Evolutionary conservation across 2,329 filamentous ascomycete genomes (phyloP).

Genomic region (Aspergillus tubingensis): DNA sequence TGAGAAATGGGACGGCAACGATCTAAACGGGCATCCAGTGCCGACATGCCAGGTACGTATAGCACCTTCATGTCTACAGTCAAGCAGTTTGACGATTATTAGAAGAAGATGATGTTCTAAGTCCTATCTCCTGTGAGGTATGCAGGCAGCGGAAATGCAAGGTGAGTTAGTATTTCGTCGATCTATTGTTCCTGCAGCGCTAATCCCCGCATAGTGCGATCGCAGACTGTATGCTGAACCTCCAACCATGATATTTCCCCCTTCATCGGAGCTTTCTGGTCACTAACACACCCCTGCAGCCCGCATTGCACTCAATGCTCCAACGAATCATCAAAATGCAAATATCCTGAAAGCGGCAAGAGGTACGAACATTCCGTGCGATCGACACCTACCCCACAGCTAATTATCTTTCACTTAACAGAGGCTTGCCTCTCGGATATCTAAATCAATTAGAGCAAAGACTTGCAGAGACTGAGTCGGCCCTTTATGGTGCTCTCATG

Average conservation of each 20-base stretch:
- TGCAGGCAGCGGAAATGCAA: slow-evolving; percentile 26
- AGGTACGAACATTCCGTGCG: slow-evolving; percentile 5
- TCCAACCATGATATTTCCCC: no score
- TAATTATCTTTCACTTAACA: neutral
- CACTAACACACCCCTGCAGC: slow-evolving; percentile 1
- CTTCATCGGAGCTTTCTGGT: no score
- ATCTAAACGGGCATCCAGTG: no score
- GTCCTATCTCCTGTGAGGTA: slow-evolving; percentile 21
- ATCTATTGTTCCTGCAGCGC: no score
- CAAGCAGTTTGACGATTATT: no score
- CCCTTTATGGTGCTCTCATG: slow-evolving; percentile 20
- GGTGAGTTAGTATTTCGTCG: neutral
- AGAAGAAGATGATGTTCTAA: neutral
- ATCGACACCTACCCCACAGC: no score
- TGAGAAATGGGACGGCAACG: no score
- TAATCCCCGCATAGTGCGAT: slow-evolving; percentile 15
- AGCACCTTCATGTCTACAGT: no score
- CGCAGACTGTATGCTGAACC: slow-evolving; percentile 15
- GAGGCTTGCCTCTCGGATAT: slow-evolving; percentile 36
- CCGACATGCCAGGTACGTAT: no score
- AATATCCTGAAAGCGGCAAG: slow-evolving; percentile 24
- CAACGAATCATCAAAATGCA: slow-evolving; percentile 14
- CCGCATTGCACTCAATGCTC: slow-evolving; percentile 21
- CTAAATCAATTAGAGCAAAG: slow-evolving; percentile 44
- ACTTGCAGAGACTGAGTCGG: slow-evolving; percentile 33